Conservation (phyloP, 2,329 filamentous ascomycete genomes). For the Penicillium sclerotiorum region DNA sequence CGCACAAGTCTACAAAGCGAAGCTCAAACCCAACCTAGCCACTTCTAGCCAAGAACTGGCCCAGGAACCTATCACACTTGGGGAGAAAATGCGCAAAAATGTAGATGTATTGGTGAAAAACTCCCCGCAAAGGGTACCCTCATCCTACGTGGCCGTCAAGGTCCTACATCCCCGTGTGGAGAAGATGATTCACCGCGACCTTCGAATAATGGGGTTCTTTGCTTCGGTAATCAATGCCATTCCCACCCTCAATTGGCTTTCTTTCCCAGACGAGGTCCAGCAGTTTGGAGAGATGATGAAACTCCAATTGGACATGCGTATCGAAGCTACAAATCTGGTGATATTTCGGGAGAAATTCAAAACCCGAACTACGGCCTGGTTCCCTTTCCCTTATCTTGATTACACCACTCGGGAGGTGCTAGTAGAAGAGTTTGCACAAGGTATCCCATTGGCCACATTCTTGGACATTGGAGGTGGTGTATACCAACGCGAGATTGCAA, state of each 20-base stretch:
- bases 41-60: constrained; percentile 61
- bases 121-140: constrained; percentile 81
- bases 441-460: constrained; percentile 87
- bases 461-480: constrained; percentile 87
- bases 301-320: constrained; percentile 91
- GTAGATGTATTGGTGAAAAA: constrained; percentile 87
- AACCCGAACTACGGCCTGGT: constrained; percentile 88
- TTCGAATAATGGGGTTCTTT: constrained; percentile 93
- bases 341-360: constrained; percentile 91
- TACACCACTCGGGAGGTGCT: constrained; percentile 91
- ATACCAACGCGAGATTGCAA: constrained; percentile 91
- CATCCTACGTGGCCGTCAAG: constrained; percentile 91
- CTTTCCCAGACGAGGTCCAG: constrained; percentile 86
- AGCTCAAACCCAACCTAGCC: constrained; percentile 77
- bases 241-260: constrained; percentile 96
- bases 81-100: constrained; percentile 73
- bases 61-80: constrained; percentile 59
- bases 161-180: constrained; percentile 93
- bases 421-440: constrained; percentile 93
- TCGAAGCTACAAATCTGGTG: constrained; percentile 85
- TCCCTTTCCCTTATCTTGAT: constrained; percentile 89
- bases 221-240: constrained; percentile 80
- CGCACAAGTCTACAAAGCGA: constrained; percentile 96
- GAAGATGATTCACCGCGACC: constrained; percentile 82
- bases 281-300: constrained; percentile 99